Conservation (phyloP, 2,329 filamentous ascomycete genomes). For the Colletotrichum spaethianum region DNA sequence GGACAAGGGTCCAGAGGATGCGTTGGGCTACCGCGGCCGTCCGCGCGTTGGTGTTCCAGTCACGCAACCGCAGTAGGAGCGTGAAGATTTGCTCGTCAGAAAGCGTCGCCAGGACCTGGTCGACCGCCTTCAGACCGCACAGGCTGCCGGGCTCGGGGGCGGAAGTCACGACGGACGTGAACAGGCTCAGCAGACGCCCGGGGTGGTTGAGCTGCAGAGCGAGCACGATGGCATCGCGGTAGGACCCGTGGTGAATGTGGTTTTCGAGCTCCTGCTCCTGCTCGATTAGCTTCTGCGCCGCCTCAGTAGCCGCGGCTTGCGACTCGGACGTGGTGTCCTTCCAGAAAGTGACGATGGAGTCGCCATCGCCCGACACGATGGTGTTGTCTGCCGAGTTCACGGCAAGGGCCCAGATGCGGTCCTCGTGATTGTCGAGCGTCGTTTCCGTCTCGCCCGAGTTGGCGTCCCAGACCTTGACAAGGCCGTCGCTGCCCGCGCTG, state of each 20-base stretch:
- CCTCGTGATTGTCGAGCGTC: slow-evolving; percentile 96
- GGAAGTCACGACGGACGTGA: slow-evolving; percentile 82
- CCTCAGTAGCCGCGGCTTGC: slow-evolving; percentile 79
- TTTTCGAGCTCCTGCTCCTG: slow-evolving; percentile 96
- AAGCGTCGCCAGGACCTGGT: slow-evolving; percentile 84
- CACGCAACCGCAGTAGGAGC: slow-evolving; percentile 84
- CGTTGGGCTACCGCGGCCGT: slow-evolving; percentile 89
- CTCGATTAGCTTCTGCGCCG: slow-evolving; percentile 85
- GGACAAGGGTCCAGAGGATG: slow-evolving; percentile 84
- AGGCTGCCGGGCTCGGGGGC: slow-evolving; percentile 74
- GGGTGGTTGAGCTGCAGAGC: slow-evolving; percentile 96
- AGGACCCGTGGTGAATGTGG: slow-evolving; percentile 88
- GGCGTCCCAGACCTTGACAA: slow-evolving; percentile 97
- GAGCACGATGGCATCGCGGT: slow-evolving; percentile 92
- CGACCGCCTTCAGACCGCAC: slow-evolving; percentile 78
- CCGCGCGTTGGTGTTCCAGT: slow-evolving; percentile 98
- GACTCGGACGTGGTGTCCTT: slow-evolving; percentile 89
- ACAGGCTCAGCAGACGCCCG: slow-evolving; percentile 85
- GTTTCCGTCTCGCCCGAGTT: slow-evolving; percentile 87
- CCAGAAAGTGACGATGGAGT: slow-evolving; percentile 97
- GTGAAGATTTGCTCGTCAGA: slow-evolving; percentile 89
- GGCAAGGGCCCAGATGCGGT: slow-evolving; percentile 92
- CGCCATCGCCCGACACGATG: slow-evolving; percentile 91
- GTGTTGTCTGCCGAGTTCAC: slow-evolving; percentile 78
- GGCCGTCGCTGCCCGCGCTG: slow-evolving; percentile 91